A percentile compares a stretch with the other conserved stretches of the same genome.
Conservation (phyloP, 257 asterid genomes). For the Solanum chmielewskii region DNA sequence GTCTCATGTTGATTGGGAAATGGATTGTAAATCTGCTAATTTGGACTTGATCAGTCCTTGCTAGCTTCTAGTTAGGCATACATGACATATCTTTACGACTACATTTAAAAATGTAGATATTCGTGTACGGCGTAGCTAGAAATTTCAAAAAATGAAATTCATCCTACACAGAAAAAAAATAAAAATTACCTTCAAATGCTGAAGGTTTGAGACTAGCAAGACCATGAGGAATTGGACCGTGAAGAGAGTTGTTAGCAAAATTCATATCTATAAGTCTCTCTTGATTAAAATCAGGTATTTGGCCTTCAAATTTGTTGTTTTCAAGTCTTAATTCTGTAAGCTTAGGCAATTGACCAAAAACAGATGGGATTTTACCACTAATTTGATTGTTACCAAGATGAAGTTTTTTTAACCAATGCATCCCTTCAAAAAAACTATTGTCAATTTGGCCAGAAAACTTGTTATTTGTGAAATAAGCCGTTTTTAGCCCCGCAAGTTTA, state of each 20-base stretch:
- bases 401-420: constrained; percentile 44
- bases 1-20: not conserved
- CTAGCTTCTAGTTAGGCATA: not conserved
- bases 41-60: not conserved
- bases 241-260: constrained; percentile 31
- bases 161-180: not conserved
- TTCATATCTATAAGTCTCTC: constrained; percentile 12
- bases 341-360: constrained; percentile 22
- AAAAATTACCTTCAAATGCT: constrained; percentile 25
- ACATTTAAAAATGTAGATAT: not conserved
- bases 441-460: constrained; percentile 39
- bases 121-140: not conserved
- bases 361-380: constrained; percentile 30
- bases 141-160: not conserved
- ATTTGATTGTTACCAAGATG: constrained; percentile 36
- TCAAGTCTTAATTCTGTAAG: constrained; percentile 36
- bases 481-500: constrained; percentile 19
- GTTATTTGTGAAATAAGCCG: constrained; percentile 28
- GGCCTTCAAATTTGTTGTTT: constrained; percentile 38
- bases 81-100: no score
- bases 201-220: constrained; percentile 21
- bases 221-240: constrained; percentile 37
- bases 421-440: constrained; percentile 13
- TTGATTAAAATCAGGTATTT: constrained; percentile 28
- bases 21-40: not conserved